A percentile compares a stretch with the other conserved stretches of the same genome.
Evolutionary conservation across 768 basidiomycete genomes (phyloP).

Genomic region (Leccinellum luteum): DNA sequence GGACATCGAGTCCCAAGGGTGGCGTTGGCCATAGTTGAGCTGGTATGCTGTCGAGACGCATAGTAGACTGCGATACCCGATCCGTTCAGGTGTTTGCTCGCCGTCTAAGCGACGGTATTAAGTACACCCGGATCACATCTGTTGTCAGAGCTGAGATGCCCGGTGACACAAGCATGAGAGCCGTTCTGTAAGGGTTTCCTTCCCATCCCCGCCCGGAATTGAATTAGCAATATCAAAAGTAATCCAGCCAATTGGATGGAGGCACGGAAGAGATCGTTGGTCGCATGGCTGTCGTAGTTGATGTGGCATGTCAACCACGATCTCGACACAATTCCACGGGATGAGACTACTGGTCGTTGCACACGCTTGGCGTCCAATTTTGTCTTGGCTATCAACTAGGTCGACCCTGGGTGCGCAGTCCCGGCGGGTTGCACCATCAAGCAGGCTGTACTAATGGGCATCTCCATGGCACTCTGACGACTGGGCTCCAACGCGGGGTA

Average conservation of each 20-base stretch:
- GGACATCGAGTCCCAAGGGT: constrained; percentile 48
- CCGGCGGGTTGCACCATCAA: no score
- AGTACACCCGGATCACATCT: constrained; percentile 64
- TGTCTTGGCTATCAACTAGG: no score
- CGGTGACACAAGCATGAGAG: constrained; percentile 24
- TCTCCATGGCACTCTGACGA: no score
- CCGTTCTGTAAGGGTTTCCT: constrained; percentile 44
- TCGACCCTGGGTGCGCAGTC: no score
- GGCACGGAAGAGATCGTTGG: constrained; percentile 90
- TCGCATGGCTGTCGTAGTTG: constrained; percentile 75
- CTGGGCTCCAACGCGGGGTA: constrained; percentile 19
- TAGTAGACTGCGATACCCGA: constrained; percentile 83
- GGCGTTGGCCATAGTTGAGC: not conserved
- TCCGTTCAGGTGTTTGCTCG: constrained; percentile 73
- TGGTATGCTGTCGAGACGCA: constrained; percentile 73
- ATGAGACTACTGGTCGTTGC: constrained; percentile 67
- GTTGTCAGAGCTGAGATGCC: not conserved
- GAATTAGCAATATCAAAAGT: constrained; percentile 45
- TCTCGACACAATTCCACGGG: not conserved
- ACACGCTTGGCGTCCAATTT: constrained; percentile 58
- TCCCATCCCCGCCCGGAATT: constrained; percentile 90
- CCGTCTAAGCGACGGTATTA: constrained; percentile 53
- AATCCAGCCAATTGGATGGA: constrained; percentile 23
- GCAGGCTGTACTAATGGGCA: no score
- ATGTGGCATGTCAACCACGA: constrained; percentile 64